Conservation (phyloP, 768 basidiomycete species). For the Pleurotus sapidus region DNA sequence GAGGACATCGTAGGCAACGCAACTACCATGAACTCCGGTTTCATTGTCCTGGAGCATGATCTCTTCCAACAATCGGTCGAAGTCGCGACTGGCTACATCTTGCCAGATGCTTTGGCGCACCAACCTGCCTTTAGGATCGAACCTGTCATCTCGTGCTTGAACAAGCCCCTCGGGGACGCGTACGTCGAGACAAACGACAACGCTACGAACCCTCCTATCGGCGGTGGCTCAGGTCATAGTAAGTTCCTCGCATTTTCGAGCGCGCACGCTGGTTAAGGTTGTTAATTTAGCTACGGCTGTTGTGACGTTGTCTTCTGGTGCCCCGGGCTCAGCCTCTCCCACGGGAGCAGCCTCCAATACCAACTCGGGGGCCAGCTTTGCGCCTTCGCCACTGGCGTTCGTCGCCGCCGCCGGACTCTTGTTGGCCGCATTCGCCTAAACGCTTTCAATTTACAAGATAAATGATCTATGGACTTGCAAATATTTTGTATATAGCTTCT, state of each 20-base stretch:
- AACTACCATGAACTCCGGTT: constrained; percentile 60
- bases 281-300: constrained; percentile 2
- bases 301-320: constrained; percentile 28
- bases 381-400: neutral
- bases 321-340: constrained; percentile 29
- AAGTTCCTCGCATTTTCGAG: neutral
- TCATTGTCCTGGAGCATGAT: constrained; percentile 89
- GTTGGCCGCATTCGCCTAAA: neutral
- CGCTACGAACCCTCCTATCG: constrained; percentile 49
- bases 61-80: constrained; percentile 84
- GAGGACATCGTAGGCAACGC: constrained; percentile 67
- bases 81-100: constrained; percentile 81
- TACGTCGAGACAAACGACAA: constrained; percentile 87
- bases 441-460: too few relatives aligned
- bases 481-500: too few relatives aligned
- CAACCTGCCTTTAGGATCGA: constrained; percentile 63
- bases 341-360: constrained; percentile 14
- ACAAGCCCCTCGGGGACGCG: constrained; percentile 53
- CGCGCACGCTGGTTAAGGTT: too few relatives aligned
- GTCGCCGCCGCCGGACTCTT: neutral
- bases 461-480: too few relatives aligned
- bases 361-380: neutral
- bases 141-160: constrained; percentile 70
- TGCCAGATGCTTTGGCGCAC: constrained; percentile 75
- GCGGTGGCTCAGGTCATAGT: constrained; percentile 9